Base-by-base conservation (phyloP, 1,139 yeast genomes). In the Blastobotrys apis region DNA sequence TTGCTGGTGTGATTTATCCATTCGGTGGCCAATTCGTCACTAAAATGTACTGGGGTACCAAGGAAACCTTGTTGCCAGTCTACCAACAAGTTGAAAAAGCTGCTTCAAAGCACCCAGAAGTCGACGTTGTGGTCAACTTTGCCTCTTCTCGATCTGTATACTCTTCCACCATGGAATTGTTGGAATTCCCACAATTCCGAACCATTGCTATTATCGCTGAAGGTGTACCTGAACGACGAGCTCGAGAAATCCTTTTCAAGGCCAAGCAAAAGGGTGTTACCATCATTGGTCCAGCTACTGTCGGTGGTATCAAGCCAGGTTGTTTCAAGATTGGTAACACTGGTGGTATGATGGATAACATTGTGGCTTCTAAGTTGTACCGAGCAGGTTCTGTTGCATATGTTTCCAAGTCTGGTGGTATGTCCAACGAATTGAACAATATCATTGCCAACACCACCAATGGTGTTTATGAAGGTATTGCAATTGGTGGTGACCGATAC, bases 271-370 rank as follows among this genome's bases (percentile, higher is more conserved):
- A 66, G 64, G 72, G 72, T 32, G 74, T 71, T 49, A 66, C 69
- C 56, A 70, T 70, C 59, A 70, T 70, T 53, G 74, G 74, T 20
- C 74, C 74, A 25, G 74, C 74, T 37, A 71, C 74, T 34, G 75
- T 71, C 42, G 74, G 74, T 44, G 75, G 75, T 29, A 71, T 70
- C 66, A 70, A 71, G 65, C 74, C 74, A 27, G 74, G 74, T 44
- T 67, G 73, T 59, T 70, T 70, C 68, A 70, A 70, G 64, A 67
- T 71, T 52, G 74, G 74, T 42, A 70, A 70, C 68, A 71, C 74
- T 41, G 74, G 75, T 44, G 74, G 74, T 51, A 71, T 70, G 75
- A 70, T 70, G 74, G 74, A 70, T 58, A 70, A 70, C 65, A 70
- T 70, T 47, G 73, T 71, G 33, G 72, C 74, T 23, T 69, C 74